A percentile compares a stretch with the other conserved stretches of the same genome.
Conservation (phyloP, 371 early-diverging fungal species). For the Mucor velutinosus region DNA sequence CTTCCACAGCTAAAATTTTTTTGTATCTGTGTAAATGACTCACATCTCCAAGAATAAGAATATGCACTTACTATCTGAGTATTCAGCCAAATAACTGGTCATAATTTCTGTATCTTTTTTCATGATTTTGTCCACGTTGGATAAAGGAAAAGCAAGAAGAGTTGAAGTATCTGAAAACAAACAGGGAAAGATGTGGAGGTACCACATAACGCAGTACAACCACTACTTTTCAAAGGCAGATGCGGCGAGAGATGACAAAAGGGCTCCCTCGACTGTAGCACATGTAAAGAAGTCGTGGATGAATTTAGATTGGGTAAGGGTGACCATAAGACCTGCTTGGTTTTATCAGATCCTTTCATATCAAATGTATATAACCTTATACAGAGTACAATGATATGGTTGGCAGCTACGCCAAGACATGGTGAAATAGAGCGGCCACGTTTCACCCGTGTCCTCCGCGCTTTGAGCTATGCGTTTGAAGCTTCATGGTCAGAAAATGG, state of each 20-base stretch:
- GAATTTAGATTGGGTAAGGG: background rate
- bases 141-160: background rate
- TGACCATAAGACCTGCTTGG: background rate
- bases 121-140: background rate
- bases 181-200: slow-evolving; percentile 3
- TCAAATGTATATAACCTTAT: background rate
- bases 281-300: background rate
- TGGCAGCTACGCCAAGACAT: too few relatives aligned
- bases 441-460: background rate
- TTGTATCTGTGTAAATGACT: background rate
- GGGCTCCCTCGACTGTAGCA: background rate
- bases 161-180: background rate
- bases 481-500: background rate
- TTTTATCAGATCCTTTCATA: slow-evolving; percentile 4
- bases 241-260: background rate
- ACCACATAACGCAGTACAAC: background rate
- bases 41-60: background rate
- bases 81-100: slow-evolving; percentile 19
- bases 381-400: too few relatives aligned
- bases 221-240: background rate
- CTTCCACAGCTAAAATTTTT: slow-evolving; percentile 71
- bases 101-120: slow-evolving; percentile 12
- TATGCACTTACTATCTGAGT: slow-evolving; percentile 22
- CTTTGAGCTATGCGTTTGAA: background rate
- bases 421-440: background rate